Conservation (phyloP, 2,329 filamentous ascomycete species). For the Phialocephala subalpina region DNA sequence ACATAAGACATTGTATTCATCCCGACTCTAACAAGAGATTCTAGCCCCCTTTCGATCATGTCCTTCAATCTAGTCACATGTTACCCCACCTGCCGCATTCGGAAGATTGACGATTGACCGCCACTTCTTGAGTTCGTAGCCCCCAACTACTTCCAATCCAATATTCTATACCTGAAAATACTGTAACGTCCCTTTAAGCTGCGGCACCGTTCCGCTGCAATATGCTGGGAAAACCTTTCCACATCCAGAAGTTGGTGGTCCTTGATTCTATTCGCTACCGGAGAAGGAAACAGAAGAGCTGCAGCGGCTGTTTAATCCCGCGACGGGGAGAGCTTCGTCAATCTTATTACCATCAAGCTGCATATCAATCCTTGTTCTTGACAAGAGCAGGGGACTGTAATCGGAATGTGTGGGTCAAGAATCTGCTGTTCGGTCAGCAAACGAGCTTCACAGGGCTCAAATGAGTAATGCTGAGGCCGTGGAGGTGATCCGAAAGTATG, state of each 20-base stretch:
- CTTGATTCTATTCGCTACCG: not conserved
- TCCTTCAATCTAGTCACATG: not conserved
- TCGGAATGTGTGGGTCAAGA: not conserved
- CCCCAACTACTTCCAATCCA: not conserved
- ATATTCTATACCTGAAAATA: not conserved
- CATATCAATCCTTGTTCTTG: not conserved
- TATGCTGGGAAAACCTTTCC: not conserved
- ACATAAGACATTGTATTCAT: not conserved
- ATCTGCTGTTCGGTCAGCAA: not conserved
- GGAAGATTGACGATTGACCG: not conserved
- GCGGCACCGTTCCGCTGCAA: not conserved
- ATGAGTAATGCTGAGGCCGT: not conserved
- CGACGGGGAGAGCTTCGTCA: not conserved
- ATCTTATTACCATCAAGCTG: not conserved
- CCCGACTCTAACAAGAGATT: not conserved
- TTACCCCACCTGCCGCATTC: not conserved
- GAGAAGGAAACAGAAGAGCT: not conserved
- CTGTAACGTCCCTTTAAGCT: not conserved
- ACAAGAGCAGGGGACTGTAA: not conserved
- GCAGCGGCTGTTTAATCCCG: not conserved
- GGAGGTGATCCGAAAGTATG: not conserved
- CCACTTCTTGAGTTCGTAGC: not conserved
- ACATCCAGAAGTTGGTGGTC: not conserved
- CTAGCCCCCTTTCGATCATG: not conserved
- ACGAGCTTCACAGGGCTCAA: not conserved